A percentile compares a stretch with the other conserved stretches of the same genome.
Conservation (phyloP, 345 rosid genomes). For the Durio zibethinus region DNA sequence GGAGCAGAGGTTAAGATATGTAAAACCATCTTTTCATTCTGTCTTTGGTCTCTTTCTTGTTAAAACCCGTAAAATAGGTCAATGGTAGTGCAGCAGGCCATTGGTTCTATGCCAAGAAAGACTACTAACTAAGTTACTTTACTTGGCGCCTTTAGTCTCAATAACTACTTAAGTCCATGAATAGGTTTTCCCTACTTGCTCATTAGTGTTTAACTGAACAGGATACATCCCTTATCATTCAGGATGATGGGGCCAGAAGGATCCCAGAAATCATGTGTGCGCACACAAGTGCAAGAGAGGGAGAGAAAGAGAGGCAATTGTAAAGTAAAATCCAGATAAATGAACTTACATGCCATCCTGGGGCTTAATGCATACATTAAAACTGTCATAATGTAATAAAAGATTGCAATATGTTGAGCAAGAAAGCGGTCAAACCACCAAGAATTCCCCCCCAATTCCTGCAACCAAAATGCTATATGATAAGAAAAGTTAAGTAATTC, state of each 20-base stretch:
- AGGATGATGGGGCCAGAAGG: not conserved
- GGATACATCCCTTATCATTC: not conserved
- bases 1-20: not conserved
- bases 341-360: conserved; percentile 93
- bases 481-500: conserved; percentile 2
- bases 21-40: conserved; percentile 4
- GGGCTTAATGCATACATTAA: conserved; percentile 88
- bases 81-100: not conserved
- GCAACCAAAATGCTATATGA: conserved; percentile 24
- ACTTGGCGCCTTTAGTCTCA: not conserved
- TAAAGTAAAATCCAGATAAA: not conserved
- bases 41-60: not conserved
- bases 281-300: not conserved
- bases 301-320: not conserved
- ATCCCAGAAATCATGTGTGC: not conserved
- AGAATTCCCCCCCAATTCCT: conserved; percentile 94
- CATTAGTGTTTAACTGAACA: not conserved
- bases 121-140: not conserved
- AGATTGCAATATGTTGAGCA: conserved; percentile 70
- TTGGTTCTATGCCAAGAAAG: conserved; percentile 2
- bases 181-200: not conserved
- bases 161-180: not conserved
- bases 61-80: not conserved
- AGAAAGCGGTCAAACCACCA: conserved; percentile 99
- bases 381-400: conserved; percentile 86